Percentiles rank a stretch among this genome's conserved stretches.
Conservation (phyloP, 305 asterid genomes). For the Striga hermonthica region DNA sequence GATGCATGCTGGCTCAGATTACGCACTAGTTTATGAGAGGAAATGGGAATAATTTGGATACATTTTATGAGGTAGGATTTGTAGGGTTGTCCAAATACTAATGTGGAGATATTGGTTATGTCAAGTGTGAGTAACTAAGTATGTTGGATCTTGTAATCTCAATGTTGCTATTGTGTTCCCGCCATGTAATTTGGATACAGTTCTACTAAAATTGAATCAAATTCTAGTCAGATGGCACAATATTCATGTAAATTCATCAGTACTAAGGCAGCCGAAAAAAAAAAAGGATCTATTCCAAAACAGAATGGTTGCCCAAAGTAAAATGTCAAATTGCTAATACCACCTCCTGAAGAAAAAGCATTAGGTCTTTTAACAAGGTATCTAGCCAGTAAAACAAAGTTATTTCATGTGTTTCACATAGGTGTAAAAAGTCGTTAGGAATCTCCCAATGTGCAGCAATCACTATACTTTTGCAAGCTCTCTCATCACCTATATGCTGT, state of each 20-base stretch:
- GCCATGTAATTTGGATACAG: too few relatives aligned
- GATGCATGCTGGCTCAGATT: slow-evolving; percentile 50
- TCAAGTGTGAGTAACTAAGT: neutral
- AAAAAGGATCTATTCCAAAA: neutral
- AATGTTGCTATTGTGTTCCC: too few relatives aligned
- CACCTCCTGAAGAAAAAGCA: neutral
- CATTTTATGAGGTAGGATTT: too few relatives aligned
- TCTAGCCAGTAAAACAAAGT: neutral
- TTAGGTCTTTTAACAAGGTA: neutral
- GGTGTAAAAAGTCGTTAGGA: neutral
- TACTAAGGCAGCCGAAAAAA: neutral
- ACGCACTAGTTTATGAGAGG: slow-evolving; percentile 28
- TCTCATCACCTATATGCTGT: slow-evolving; percentile 3
- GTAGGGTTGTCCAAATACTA: neutral
- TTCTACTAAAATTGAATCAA: too few relatives aligned
- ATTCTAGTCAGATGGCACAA: too few relatives aligned
- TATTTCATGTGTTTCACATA: neutral
- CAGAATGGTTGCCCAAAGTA: neutral
- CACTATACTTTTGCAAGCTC: slow-evolving; percentile 14
- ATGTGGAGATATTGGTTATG: neutral
- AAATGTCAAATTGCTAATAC: slow-evolving; percentile 1
- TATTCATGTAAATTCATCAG: neutral
- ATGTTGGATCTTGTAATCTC: too few relatives aligned
- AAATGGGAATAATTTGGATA: too few relatives aligned
- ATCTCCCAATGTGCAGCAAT: neutral